Conservation (phyloP, 495 filamentous ascomycete genomes). For the Lasiosphaeriaceae sp. region DNA sequence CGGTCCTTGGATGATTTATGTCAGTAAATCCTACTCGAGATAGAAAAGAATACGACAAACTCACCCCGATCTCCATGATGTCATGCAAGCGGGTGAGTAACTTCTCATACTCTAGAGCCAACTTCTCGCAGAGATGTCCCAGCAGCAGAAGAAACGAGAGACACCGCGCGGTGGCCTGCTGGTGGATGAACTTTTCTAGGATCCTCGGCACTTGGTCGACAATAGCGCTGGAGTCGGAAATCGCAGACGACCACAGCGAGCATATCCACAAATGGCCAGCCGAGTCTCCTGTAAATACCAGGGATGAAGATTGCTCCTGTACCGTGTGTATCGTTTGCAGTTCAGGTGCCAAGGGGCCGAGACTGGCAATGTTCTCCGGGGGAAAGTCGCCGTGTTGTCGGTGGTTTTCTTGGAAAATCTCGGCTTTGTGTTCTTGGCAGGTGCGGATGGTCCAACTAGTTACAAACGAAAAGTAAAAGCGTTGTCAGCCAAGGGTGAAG, state of each 20-base stretch:
- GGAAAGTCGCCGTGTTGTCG: constrained; percentile 15
- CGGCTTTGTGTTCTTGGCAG: background rate
- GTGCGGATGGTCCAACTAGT: constrained; percentile 9
- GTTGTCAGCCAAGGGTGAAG: too few relatives aligned
- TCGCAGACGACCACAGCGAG: constrained; percentile 3
- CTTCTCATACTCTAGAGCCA: constrained; percentile 9
- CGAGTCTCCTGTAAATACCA: constrained; percentile 9
- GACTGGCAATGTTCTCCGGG: constrained; percentile 9
- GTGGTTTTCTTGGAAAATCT: constrained; percentile 1
- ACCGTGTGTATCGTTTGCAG: constrained; percentile 3
- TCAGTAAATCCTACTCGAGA: background rate
- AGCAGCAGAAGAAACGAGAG: constrained; percentile 11
- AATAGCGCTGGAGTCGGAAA: background rate
- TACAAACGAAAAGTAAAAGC: too few relatives aligned
- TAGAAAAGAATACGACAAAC: background rate
- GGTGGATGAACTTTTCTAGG: constrained; percentile 10
- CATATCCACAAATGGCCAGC: constrained; percentile 11
- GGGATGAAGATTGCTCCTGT: constrained; percentile 8
- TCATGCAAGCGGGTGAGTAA: constrained; percentile 9
- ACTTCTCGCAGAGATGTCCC: constrained; percentile 12
- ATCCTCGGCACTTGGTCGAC: background rate
- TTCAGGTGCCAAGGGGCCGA: background rate
- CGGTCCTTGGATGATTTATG: constrained; percentile 3
- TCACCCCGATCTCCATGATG: constrained; percentile 16
- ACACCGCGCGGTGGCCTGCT: constrained; percentile 11